phyloP scores from a whole-genome alignment of 1,284 basidiomycete species.

The Ceratobasidium papillatum region DNA sequence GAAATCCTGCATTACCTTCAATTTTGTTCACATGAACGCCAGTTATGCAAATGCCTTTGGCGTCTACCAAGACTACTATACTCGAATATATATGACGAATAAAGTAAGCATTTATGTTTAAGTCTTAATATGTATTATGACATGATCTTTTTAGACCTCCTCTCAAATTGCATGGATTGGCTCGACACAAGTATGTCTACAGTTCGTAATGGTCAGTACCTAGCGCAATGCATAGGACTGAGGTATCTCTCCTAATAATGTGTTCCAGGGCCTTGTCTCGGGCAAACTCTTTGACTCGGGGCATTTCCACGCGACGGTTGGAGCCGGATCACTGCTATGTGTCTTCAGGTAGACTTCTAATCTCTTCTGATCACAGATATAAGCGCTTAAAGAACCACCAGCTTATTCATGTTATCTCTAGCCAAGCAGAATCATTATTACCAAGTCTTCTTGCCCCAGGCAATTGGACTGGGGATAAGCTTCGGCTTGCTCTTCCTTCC shows the following conservation, averaged over 20 bases:
- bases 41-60: constrained; percentile 38
- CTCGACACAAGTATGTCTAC: constrained; percentile 36
- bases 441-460: constrained; percentile 56
- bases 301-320: constrained; percentile 25
- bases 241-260: neutral
- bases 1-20: neutral
- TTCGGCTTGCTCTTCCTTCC: constrained; percentile 58
- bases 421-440: constrained; percentile 52
- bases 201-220: constrained; percentile 25
- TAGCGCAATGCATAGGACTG: neutral
- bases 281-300: constrained; percentile 35
- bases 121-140: neutral
- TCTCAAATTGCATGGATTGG: constrained; percentile 36
- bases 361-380: neutral
- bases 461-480: constrained; percentile 57
- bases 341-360: constrained; percentile 46
- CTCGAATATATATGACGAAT: constrained; percentile 31
- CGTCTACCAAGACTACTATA: constrained; percentile 36
- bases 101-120: neutral
- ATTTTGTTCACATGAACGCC: neutral
- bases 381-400: neutral
- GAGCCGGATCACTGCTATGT: constrained; percentile 16
- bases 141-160: neutral
- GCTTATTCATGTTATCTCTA: constrained; percentile 55
- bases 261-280: constrained; percentile 19